A percentile compares a stretch with the other conserved stretches of the same genome.
Evolutionary conservation across 345 rosid species (phyloP).

Genomic region (Reutealis trisperma): DNA sequence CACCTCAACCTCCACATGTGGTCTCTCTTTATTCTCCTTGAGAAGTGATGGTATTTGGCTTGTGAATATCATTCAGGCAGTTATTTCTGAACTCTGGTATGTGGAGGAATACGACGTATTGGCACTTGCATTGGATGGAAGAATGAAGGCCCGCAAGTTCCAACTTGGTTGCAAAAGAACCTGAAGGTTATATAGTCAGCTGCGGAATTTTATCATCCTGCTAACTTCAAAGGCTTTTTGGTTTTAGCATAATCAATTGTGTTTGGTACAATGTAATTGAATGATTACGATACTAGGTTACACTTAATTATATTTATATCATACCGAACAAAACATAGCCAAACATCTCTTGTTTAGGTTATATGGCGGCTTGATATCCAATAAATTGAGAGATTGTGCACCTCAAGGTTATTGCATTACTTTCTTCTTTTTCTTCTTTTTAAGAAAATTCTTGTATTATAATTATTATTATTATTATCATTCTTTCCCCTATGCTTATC

Average conservation of each 20-base stretch:
- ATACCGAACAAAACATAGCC: not conserved
- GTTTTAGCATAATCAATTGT: not conserved
- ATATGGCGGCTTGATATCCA: not conserved
- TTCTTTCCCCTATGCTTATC: no score
- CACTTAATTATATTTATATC: no score
- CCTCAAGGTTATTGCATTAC: no score
- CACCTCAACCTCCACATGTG: not conserved
- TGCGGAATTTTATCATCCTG: not conserved
- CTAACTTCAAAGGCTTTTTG: not conserved
- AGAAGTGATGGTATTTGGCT: not conserved
- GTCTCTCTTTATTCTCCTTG: not conserved
- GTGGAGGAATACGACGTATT: conserved; percentile 73
- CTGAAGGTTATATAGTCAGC: conserved; percentile 19
- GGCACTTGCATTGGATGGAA: conserved; percentile 77
- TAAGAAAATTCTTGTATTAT: not conserved
- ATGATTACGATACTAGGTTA: no score
- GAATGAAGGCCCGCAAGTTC: conserved; percentile 61
- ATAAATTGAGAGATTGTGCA: not conserved
- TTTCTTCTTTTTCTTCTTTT: no score
- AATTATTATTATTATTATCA: not conserved
- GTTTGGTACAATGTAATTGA: no score
- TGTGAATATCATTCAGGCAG: conserved; percentile 44
- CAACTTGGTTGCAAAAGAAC: conserved; percentile 45
- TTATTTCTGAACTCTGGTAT: conserved; percentile 73
- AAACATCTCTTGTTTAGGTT: not conserved